phyloP scores from a whole-genome alignment of 2,329 filamentous ascomycete genomes.

The Alternaria alternata region DNA sequence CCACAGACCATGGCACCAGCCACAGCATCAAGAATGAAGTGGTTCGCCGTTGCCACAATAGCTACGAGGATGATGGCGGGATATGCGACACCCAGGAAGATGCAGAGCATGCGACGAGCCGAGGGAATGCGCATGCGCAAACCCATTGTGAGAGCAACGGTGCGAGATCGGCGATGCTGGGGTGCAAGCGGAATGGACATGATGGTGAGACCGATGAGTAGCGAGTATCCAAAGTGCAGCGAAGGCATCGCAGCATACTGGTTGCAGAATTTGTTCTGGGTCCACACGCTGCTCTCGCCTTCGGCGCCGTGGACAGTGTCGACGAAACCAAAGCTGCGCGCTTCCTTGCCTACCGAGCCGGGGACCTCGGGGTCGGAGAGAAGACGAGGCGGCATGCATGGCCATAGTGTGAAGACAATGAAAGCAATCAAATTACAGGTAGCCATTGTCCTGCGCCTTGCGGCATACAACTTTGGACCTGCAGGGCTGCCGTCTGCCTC shows the following conservation, averaged over 20 bases:
- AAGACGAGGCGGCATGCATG: constrained; percentile 67
- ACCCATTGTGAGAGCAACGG: constrained; percentile 33
- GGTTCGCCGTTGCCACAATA: constrained; percentile 76
- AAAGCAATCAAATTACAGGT: constrained; percentile 68
- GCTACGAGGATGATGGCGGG: constrained; percentile 71
- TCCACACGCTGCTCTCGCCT: constrained; percentile 74
- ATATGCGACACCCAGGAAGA: constrained; percentile 67
- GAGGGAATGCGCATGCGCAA: constrained; percentile 54
- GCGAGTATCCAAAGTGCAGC: constrained; percentile 77
- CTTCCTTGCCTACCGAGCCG: constrained; percentile 64
- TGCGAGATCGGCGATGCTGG: constrained; percentile 58
- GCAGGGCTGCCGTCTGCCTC: constrained; percentile 52
- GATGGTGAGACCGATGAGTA: constrained; percentile 75
- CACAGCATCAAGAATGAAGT: constrained; percentile 75
- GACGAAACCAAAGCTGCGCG: constrained; percentile 67
- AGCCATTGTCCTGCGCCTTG: constrained; percentile 64
- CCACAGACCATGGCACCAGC: constrained; percentile 72
- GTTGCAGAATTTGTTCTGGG: constrained; percentile 76
- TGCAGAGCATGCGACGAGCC: constrained; percentile 61
- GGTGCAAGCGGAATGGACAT: constrained; percentile 69
- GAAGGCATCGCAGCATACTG: constrained; percentile 82
- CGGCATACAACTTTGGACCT: constrained; percentile 63
- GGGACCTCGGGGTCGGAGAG: constrained; percentile 62
- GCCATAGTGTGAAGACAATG: constrained; percentile 66
- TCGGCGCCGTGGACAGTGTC: constrained; percentile 66